phyloP scores from a whole-genome alignment of 1,284 basidiomycete genomes.

The Pterulicium gracile region DNA sequence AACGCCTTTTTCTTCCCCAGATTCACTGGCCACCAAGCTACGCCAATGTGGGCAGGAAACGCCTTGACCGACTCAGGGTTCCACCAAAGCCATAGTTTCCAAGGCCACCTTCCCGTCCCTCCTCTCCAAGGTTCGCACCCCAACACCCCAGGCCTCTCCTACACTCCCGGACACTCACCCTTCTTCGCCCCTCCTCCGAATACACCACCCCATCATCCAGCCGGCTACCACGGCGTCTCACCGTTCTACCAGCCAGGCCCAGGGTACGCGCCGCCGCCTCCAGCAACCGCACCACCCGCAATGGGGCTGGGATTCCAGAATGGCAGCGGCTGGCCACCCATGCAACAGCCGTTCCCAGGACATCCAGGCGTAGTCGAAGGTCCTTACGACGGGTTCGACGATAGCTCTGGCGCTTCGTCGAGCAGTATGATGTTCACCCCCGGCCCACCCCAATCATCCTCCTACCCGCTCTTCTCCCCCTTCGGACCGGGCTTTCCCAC shows the following conservation, averaged over 20 bases:
- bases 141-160: background rate
- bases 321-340: too few species aligned
- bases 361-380: background rate
- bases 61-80: background rate
- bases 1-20: background rate
- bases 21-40: background rate
- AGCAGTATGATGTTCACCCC: background rate
- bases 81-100: background rate
- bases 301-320: too few species aligned
- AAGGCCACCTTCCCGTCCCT: background rate
- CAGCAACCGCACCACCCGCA: too few species aligned
- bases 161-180: background rate
- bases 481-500: background rate
- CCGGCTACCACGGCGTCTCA: background rate
- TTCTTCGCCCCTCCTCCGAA: background rate
- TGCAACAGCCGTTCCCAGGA: background rate
- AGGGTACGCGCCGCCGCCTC: background rate
- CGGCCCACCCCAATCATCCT: background rate
- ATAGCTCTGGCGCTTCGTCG: background rate
- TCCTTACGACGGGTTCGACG: background rate
- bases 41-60: background rate
- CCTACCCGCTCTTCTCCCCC: background rate
- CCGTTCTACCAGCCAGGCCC: background rate
- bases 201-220: background rate
- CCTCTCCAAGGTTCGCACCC: background rate